These are phyloP conservation scores for Vitis hybrid DNA, from an alignment of 177 flowering plant species.

Conservation along the genomic window DNA sequence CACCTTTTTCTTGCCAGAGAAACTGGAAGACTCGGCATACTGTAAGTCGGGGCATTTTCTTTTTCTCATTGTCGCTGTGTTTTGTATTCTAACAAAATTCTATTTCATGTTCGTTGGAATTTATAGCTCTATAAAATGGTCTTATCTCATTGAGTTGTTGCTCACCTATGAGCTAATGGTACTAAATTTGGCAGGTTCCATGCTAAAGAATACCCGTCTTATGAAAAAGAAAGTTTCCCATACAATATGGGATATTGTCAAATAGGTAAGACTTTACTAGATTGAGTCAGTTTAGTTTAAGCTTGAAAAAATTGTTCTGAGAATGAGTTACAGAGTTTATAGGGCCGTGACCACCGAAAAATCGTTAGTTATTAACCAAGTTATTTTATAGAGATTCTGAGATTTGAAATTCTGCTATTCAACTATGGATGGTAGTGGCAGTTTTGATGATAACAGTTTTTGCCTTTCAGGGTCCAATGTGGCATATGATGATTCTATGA, in stretches of 20 bases:
- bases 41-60: slow-evolving; percentile 53
- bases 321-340: background rate
- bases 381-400: background rate
- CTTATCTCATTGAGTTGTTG: background rate
- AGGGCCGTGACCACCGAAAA: background rate
- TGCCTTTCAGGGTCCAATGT: slow-evolving; percentile 65
- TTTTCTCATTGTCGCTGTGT: background rate
- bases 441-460: background rate
- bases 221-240: slow-evolving; percentile 65
- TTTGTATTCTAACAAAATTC: background rate
- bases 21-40: slow-evolving; percentile 82
- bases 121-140: background rate
- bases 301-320: background rate
- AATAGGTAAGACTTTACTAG: slow-evolving; percentile 41
- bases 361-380: background rate
- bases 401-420: background rate
- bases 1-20: slow-evolving; percentile 78
- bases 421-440: background rate
- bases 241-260: slow-evolving; percentile 92
- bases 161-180: background rate
- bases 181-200: slow-evolving; percentile 47
- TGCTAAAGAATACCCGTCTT: slow-evolving; percentile 88
- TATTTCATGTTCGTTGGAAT: background rate
- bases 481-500: slow-evolving; percentile 72
- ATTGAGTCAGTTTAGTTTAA: background rate